phyloP scores from a whole-genome alignment of 1,284 basidiomycete genomes.

The Volvariella surrecta region DNA sequence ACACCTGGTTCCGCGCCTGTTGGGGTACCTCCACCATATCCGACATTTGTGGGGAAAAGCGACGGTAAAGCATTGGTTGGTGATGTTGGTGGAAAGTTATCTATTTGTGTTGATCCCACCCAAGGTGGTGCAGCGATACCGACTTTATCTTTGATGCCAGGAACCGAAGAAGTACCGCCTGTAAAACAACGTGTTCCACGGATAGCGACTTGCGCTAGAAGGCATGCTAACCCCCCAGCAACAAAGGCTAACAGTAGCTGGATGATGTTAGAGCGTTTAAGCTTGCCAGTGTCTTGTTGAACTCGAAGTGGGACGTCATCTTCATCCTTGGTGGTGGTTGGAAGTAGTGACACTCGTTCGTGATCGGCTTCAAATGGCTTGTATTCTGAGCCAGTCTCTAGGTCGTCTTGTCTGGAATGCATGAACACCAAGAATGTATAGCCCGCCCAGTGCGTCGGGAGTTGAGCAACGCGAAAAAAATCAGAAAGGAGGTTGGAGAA shows the following conservation, averaged over 20 bases:
- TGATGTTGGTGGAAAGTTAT: conserved; percentile 61
- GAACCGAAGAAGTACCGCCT: conserved; percentile 5
- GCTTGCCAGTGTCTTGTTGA: conserved; percentile 8
- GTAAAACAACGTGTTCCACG: conserved; percentile 25
- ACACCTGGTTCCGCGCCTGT: conserved; percentile 79
- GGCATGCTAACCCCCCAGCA: conserved; percentile 33
- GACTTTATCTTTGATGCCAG: conserved; percentile 1
- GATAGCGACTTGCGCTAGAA: conserved; percentile 30
- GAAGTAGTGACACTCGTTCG: conserved; percentile 29
- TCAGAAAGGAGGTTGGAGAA: no score
- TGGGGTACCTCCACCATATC: conserved; percentile 75
- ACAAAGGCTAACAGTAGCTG: conserved; percentile 36
- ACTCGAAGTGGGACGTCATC: conserved; percentile 9
- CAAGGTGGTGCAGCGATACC: conserved; percentile 41
- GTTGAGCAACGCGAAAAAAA: no score
- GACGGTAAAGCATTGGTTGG: conserved; percentile 65
- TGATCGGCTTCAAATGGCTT: no score
- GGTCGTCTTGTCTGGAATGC: no score
- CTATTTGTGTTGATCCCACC: conserved; percentile 61
- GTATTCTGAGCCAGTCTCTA: no score
- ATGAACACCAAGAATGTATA: no score
- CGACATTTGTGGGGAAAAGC: conserved; percentile 68
- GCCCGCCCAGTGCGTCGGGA: no score
- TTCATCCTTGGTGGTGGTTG: conserved; percentile 17
- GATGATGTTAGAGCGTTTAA: conserved; percentile 19